Evolutionary conservation across 495 filamentous ascomycete species (phyloP).

Genomic region (Penicillium chermesinum): DNA sequence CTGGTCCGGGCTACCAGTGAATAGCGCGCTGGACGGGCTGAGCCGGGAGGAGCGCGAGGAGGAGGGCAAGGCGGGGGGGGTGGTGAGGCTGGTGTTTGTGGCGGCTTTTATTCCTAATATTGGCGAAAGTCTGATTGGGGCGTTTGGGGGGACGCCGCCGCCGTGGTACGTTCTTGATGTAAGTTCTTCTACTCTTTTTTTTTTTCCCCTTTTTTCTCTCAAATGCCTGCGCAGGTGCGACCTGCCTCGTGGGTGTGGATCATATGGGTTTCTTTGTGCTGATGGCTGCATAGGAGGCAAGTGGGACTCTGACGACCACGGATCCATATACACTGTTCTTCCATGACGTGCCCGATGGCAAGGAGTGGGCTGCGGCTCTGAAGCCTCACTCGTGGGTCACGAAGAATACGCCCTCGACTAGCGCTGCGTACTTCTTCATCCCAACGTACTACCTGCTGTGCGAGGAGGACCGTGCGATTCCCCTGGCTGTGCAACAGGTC

Average conservation of each 20-base stretch:
- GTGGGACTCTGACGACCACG: conserved; percentile 23
- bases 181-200: conserved; percentile 10
- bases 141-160: conserved; percentile 31
- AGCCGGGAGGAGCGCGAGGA: conserved; percentile 31
- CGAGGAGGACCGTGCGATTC: conserved; percentile 33
- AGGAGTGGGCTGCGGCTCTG: conserved; percentile 26
- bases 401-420: conserved; percentile 27
- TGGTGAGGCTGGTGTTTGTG: conserved; percentile 41
- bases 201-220: neutral
- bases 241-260: too few relatives aligned
- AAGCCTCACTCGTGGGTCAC: conserved; percentile 31
- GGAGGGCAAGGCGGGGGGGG: conserved; percentile 35
- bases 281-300: conserved; percentile 11
- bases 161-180: conserved; percentile 35
- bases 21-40: conserved; percentile 44
- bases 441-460: conserved; percentile 32
- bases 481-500: conserved; percentile 32
- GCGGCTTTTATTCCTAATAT: conserved; percentile 36
- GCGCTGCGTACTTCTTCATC: conserved; percentile 26
- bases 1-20: conserved; percentile 48
- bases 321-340: conserved; percentile 31
- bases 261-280: too few relatives aligned
- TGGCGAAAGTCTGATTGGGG: conserved; percentile 33
- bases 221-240: too few relatives aligned
- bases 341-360: conserved; percentile 35